Evolutionary conservation across 2,329 filamentous ascomycete species (phyloP).

Genomic region (Diaporthe vaccinii): DNA sequence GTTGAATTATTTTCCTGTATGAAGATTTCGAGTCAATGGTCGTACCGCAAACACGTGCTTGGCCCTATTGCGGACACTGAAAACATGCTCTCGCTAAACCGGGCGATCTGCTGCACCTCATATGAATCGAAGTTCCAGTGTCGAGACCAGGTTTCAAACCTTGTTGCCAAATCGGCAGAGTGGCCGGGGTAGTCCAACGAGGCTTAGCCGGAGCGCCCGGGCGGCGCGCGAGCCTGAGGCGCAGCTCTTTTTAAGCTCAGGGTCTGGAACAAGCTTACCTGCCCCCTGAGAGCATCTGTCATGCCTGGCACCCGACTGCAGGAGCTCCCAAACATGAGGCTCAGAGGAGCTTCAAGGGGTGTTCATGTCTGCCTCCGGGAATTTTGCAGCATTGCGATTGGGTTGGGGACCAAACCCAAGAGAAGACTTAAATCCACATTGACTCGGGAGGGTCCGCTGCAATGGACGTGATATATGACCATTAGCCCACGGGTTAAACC

Average conservation of each 20-base stretch:
- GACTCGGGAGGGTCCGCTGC: background rate
- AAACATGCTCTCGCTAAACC: background rate
- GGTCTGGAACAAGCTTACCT: constrained; percentile 15
- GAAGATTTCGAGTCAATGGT: background rate
- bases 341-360: constrained; percentile 1
- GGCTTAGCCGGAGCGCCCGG: background rate
- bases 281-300: background rate
- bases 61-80: too few relatives aligned
- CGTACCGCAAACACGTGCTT: too few relatives aligned
- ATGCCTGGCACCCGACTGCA: background rate
- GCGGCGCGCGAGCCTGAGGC: background rate
- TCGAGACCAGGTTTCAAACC: constrained; percentile 10
- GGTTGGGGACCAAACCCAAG: background rate
- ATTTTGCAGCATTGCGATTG: constrained; percentile 20
- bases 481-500: background rate
- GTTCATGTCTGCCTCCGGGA: background rate
- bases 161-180: background rate
- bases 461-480: background rate
- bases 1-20: background rate
- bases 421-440: background rate
- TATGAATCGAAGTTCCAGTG: constrained; percentile 5
- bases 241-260: constrained; percentile 7
- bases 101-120: background rate
- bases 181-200: background rate
- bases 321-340: constrained; percentile 14